Evolutionary conservation across 331 rosid species (phyloP).

Genomic region (Malus hybrid): DNA sequence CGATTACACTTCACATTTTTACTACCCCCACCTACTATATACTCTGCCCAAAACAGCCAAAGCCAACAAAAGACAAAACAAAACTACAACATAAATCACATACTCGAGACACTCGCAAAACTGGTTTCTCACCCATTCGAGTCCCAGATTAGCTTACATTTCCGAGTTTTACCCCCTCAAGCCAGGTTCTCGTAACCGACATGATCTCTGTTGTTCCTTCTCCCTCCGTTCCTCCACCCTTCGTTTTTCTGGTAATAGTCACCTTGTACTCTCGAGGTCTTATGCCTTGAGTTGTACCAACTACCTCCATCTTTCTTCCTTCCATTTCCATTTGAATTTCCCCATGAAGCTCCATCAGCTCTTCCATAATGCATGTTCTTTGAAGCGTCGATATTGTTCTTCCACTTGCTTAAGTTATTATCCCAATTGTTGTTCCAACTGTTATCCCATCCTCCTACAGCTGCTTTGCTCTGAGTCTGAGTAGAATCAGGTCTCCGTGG

Average conservation of each 20-base stretch:
- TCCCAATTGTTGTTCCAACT: conserved; percentile 17
- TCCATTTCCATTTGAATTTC: conserved; percentile 24
- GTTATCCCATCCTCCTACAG: conserved; percentile 16
- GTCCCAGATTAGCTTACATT: background rate
- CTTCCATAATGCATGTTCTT: conserved; percentile 4
- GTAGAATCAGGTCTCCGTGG: conserved; percentile 28
- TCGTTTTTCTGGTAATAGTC: conserved; percentile 24
- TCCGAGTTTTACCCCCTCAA: conserved; percentile 19
- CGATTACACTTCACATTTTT: background rate
- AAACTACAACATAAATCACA: background rate
- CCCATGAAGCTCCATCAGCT: conserved; percentile 27
- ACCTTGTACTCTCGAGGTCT: conserved; percentile 23
- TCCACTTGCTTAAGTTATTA: too few species aligned
- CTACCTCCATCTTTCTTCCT: conserved; percentile 23
- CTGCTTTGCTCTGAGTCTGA: background rate
- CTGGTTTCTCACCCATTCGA: conserved; percentile 22
- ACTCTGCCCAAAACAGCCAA: background rate
- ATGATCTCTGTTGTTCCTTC: conserved; percentile 31
- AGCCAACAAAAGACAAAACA: background rate
- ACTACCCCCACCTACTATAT: background rate
- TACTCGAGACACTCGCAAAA: conserved; percentile 13
- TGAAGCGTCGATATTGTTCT: too few species aligned
- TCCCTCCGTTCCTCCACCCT: conserved; percentile 46
- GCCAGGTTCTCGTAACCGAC: conserved; percentile 18
- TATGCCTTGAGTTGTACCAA: conserved; percentile 29